Conservation (phyloP, 768 basidiomycete genomes). For the Pleurotus sapidus region DNA sequence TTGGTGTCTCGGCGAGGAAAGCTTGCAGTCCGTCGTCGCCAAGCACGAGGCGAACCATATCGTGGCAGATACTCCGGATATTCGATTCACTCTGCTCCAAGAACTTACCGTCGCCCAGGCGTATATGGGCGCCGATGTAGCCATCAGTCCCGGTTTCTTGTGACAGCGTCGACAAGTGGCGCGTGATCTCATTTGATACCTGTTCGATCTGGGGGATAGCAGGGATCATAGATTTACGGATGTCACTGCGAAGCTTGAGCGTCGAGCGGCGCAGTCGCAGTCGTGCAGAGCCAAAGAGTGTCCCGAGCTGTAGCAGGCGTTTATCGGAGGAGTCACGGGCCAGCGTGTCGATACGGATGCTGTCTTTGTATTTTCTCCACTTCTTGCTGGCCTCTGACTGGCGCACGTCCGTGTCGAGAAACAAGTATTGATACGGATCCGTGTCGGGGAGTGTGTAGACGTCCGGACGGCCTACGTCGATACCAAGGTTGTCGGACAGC, state of each 20-base stretch:
- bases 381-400: constrained; percentile 12
- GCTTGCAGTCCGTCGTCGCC: constrained; percentile 25
- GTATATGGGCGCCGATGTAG: constrained; percentile 66
- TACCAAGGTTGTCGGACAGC: constrained; percentile 38
- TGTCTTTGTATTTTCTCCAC: constrained; percentile 30
- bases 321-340: constrained; percentile 26
- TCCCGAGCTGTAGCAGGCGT: constrained; percentile 67
- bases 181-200: constrained; percentile 42
- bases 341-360: constrained; percentile 42
- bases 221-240: constrained; percentile 59
- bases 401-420: constrained; percentile 39
- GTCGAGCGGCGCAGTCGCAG: constrained; percentile 42
- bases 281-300: constrained; percentile 74
- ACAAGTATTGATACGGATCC: constrained; percentile 61
- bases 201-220: constrained; percentile 42
- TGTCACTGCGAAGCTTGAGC: constrained; percentile 36
- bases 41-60: constrained; percentile 48
- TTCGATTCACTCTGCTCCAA: constrained; percentile 35
- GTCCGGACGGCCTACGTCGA: constrained; percentile 27
- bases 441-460: constrained; percentile 49
- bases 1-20: constrained; percentile 19
- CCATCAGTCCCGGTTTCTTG: constrained; percentile 18
- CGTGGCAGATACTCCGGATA: constrained; percentile 52
- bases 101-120: constrained; percentile 70
- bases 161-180: constrained; percentile 20